Base-by-base conservation (phyloP, 2,329 filamentous ascomycete genomes). In the Zymoseptoria pseudotritici region DNA sequence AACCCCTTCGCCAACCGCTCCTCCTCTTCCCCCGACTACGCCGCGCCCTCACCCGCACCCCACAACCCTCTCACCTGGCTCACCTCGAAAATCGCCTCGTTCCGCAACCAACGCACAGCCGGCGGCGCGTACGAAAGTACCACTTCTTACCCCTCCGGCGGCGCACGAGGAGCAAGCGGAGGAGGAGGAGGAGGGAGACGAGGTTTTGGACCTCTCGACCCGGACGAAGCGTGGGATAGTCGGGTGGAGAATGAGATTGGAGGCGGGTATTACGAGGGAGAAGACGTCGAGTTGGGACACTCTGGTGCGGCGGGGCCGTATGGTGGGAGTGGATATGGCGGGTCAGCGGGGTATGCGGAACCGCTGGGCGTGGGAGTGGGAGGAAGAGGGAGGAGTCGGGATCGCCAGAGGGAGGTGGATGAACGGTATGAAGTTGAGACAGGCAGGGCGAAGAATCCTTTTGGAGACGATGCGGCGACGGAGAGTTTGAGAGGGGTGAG, bases 141-240 rank as follows among this genome's bases (percentile, higher is more conserved):
- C 17, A 64, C 66, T 42, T 67, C 69, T 60, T 67, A 68, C 50
- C 78, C 58, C 20, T 62, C 63, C 26, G 61, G 62, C 20, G 61
- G 63, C 21, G 56, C 60, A 50, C 31, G 61, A 22, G 56, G 71
- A 24, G 22, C 22, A 24, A 24, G 22, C 63, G 51, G 65, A n/a
- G 61, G 64, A 6, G 42, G n/a, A 8, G 11, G n/a, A 6, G 42
- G n/a, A 8, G 11, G n/a, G 21, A 31, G 54, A 5, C 75, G 83
- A 57, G 84, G 84, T 21, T 86, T 88, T 72, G 85, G 86, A 1
- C 79, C 85, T 3, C 81, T 91, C 53, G 90, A 94, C 69, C 89
- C 89, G 1, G 90, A 95, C 71, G 89, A 92, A 70, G 89, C 90
- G 1, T 96, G 91, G 91, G 90, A 94, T 76, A 77, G 89, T 64